Evolutionary conservation across 805 yeast genomes (phyloP), one percentile per base, ranked within the genome.

Genomic region (Pichia nakasei): DNA sequence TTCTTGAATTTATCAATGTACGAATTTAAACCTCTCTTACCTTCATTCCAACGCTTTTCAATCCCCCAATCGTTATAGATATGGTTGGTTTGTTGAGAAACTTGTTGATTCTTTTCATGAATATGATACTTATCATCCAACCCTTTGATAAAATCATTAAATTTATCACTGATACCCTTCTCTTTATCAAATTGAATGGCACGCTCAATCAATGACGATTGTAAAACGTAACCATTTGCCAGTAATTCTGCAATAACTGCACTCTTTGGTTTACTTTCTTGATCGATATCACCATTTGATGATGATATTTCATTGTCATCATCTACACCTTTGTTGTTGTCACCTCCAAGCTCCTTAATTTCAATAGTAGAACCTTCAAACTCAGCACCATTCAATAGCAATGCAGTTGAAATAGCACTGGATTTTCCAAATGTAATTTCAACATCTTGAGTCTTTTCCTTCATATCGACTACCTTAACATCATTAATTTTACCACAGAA

Each of bases 261-360:
- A 44, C 78, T 63, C 56, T 82, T 82, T 45, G 94, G 94, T 66
- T 84, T 84, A 48, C 75, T 76, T 55, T 85, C 94, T 64, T 84
- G 94, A 5, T 70, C 61, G 42, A 82, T 73, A 52, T 82, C 47
- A 4, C 22, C 45, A 47, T 35, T 54, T 22, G 27, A 37, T 7
- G 48, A 33, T 20, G 37, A 45, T 40, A 61, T 38, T 4, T 31
- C 46, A 43, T 39, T 53, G 19, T 39, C 44, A 5, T 33, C 55
- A 3, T 50, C 44, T 12, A 52, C 34, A 21, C 29, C 47, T 21
- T 54, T 54, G 2, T 52, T 42, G 15, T 52, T 35, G 22, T 29
- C 47, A 22, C 54, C 48, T 19, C 49, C 45, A 13, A 57, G 37
- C 21, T 44, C 47, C 2, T 38, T 35, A 9, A 82, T 81, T 29